Evolutionary conservation across 768 basidiomycete species (phyloP), one percentile per base, ranked within the genome.

Genomic region (Tylopilus balloui): DNA sequence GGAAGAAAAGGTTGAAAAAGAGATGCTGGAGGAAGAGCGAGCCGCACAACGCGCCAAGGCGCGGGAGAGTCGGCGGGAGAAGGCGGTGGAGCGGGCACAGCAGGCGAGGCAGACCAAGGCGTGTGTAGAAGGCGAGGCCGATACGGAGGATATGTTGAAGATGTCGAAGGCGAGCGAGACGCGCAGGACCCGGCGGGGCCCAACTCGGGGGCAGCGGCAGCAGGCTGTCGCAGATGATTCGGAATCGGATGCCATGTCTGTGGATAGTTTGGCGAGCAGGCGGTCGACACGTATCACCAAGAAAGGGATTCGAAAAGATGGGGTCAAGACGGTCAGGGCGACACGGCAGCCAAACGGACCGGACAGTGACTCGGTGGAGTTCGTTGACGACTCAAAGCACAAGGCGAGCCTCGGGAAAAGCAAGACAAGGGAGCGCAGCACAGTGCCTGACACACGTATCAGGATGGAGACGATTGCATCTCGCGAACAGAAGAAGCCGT

Each of bases 1-100:
- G 21, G 73, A 75, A 56, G 76, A 75, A 43, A 61, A 52, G 4
- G 50, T 66, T 6, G 73, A 72, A 27, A 57, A 59, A 7, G 55
- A 55, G 7, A 63, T 65, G 54, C 39, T 60, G 44, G 52, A 62
- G 23, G 56, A 60, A 36, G 55, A 55, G 20, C 56, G 47, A 0
- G 61, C 54, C 2, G 65, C 61, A n/a, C 57, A 56, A 13, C 62
- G 62, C 1, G 53, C 52, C 39, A 47, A 32, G 38, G 61, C 58
- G 3, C 48, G 50, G 25, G 56, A 54, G 23, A 51, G 17, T 19
- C 55, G 48, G 20, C 50, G 57, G 35, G 55, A 51, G 47, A 64
- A 59, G 48, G 61, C 66, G 4, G 4, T 45, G 17, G 58, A 55
- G 27, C 65, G 60, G 25, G 55, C 65, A 23, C 51, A 55, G 25